These are phyloP conservation scores for Pichia sp. DNA, from an alignment of 1,139 yeast genomes.

Conservation along the genomic window DNA sequence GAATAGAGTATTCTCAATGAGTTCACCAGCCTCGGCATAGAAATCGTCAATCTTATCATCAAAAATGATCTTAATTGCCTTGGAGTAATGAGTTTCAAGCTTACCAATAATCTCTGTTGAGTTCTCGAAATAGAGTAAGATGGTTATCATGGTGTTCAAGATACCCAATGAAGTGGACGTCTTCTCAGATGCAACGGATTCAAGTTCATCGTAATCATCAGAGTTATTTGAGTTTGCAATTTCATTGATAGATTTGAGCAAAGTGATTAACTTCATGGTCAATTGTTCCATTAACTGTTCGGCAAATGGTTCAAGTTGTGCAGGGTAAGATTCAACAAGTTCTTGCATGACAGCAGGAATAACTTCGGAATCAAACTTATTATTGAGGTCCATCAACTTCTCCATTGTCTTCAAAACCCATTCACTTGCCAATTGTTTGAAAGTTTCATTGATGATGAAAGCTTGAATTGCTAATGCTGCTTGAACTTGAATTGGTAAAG, in stretches of 20 bases:
- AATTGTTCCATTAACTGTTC: slow-evolving; percentile 75
- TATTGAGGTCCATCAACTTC: slow-evolving; percentile 63
- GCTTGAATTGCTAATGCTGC: slow-evolving; percentile 85
- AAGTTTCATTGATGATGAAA: slow-evolving; percentile 56
- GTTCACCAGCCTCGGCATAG: slow-evolving; percentile 73
- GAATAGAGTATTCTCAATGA: slow-evolving; percentile 81
- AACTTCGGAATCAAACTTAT: slow-evolving; percentile 81
- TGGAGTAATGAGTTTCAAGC: slow-evolving; percentile 68
- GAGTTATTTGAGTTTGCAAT: slow-evolving; percentile 41
- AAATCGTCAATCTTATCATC: slow-evolving; percentile 65
- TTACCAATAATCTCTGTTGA: slow-evolving; percentile 58
- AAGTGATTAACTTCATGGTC: slow-evolving; percentile 70
- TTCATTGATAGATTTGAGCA: slow-evolving; percentile 64
- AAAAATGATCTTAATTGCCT: slow-evolving; percentile 65
- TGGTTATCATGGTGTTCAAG: slow-evolving; percentile 79
- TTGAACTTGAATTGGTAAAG: slow-evolving; percentile 72
- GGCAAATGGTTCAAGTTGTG: slow-evolving; percentile 90
- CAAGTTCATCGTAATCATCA: slow-evolving; percentile 37
- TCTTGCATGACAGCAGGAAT: slow-evolving; percentile 95
- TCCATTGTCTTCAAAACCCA: slow-evolving; percentile 82
- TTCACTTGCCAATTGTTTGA: slow-evolving; percentile 58
- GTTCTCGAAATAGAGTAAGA: slow-evolving; percentile 80
- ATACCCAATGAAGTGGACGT: slow-evolving; percentile 85
- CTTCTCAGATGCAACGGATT: slow-evolving; percentile 61
- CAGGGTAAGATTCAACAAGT: slow-evolving; percentile 82